Evolutionary conservation across 2,329 filamentous ascomycete species (phyloP), one percentile per base, ranked within the genome.

Genomic region (Cladophialophora immunda): DNA sequence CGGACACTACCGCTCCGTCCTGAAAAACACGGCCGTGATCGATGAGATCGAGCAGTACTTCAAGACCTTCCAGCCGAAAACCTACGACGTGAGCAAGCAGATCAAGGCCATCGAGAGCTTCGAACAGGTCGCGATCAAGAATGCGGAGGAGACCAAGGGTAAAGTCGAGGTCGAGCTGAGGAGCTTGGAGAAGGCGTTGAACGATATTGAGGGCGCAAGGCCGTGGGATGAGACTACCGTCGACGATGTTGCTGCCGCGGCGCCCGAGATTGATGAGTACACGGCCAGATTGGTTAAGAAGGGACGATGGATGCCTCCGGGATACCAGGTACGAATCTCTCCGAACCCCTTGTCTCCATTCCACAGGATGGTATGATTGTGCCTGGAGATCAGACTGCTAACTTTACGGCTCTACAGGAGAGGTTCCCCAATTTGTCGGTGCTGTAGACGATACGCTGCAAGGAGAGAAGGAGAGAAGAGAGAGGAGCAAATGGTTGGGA

Each of bases 1-100:
- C 84, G 82, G 88, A 74, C 88, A 94, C 83, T 99, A 98, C 92
- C 93, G 94, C 83, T 86, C 86, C 79, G 79, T 92, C 75, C 90
- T 99, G 76, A 98, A 97, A 90, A 99, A 99, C 92, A 89, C 92
- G 84, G 91, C 93, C 78, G 87, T 99, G 78, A 81, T 99, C 80
- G 90, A 97, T 83, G 93, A 99, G 87, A 95, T 99, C 81, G 95
- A 99, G 90, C 93, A 92, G 85, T 91, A 94, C 80, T 95, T 97
- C 87, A 89, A 85, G 77, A 86, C 86, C 72, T 99, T 97, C 90
- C 92, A 95, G 89, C 93, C 94, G 75, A 86, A 88, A 78, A 92
- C 92, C 75, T 97, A 98, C 87, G 95, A 99, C 82, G 90, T 99
- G 74, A 83, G 78, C 81, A 90, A 94, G 81, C 95, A 99, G 87